These are phyloP conservation scores for Margaritispora aquatica DNA, from an alignment of 495 filamentous ascomycete genomes.

Conservation along the genomic window DNA sequence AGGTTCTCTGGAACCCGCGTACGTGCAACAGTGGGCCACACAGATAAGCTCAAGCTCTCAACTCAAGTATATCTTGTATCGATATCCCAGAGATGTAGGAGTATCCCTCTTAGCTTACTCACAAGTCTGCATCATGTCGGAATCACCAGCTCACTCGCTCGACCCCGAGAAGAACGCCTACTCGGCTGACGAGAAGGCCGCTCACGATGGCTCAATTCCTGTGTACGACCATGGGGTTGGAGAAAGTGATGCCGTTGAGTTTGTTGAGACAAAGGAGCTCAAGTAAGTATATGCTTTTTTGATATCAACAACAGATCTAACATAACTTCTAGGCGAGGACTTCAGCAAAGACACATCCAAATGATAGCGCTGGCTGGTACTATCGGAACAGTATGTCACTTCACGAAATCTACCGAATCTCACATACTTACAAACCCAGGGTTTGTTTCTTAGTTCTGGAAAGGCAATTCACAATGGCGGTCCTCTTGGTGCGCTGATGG, in stretches of 20 bases:
- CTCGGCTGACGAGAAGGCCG: constrained; percentile 1
- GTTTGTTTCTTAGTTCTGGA: constrained; percentile 22
- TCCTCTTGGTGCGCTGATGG: constrained; percentile 20
- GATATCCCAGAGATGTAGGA: neutral
- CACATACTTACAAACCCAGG: constrained; percentile 6
- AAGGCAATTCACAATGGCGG: constrained; percentile 19
- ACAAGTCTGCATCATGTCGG: constrained; percentile 3
- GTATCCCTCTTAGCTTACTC: neutral
- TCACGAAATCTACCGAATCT: neutral
- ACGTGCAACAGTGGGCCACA: neutral
- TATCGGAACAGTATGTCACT: constrained; percentile 21
- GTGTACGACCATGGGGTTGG: constrained; percentile 4
- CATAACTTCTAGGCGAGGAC: constrained; percentile 33
- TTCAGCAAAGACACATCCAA: constrained; percentile 62
- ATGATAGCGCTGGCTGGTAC: constrained; percentile 80
- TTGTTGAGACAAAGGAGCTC: constrained; percentile 14
- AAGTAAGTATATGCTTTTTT: neutral
- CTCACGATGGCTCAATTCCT: neutral
- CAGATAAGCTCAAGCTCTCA: constrained; percentile 5
- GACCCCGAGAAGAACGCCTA: constrained; percentile 10
- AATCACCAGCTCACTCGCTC: neutral
- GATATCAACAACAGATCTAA: neutral
- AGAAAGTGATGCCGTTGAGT: constrained; percentile 14
- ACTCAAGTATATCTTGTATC: neutral
- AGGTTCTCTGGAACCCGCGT: neutral